Conservation (phyloP, 129 eudicot species). For the Pseudognaphalium luteoalbum region DNA sequence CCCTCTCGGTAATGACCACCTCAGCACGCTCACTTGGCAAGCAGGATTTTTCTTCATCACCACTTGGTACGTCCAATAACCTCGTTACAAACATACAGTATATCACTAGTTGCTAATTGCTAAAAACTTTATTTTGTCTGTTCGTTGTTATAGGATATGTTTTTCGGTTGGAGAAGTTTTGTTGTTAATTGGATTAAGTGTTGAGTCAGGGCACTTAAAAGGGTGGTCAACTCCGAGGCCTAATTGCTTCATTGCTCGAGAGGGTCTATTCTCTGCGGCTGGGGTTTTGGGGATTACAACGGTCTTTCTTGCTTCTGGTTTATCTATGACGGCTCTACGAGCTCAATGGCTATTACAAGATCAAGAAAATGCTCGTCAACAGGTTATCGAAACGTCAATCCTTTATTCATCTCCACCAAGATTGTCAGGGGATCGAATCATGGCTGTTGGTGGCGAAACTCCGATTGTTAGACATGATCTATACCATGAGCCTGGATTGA, state of each 20-base stretch:
- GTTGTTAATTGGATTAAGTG: constrained; percentile 67
- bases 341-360: constrained; percentile 52
- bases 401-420: constrained; percentile 66
- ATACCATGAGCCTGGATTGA: constrained; percentile 35
- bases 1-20: constrained; percentile 45
- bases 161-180: constrained; percentile 75
- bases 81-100: not conserved
- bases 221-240: constrained; percentile 60
- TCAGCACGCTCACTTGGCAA: constrained; percentile 73
- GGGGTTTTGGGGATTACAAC: constrained; percentile 81
- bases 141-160: constrained; percentile 54
- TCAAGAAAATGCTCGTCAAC: constrained; percentile 41
- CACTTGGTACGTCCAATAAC: constrained; percentile 68
- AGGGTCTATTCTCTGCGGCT: constrained; percentile 78
- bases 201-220: constrained; percentile 83
- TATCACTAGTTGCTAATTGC: not conserved
- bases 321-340: constrained; percentile 66
- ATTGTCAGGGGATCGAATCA: constrained; percentile 35
- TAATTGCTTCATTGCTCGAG: constrained; percentile 50
- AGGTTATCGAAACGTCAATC: constrained; percentile 51
- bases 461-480: constrained; percentile 42
- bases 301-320: constrained; percentile 68
- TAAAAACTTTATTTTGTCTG: not conserved
- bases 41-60: constrained; percentile 85
- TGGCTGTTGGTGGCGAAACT: constrained; percentile 38